These are phyloP conservation scores for Fusarium devonianum DNA, from an alignment of 2,329 filamentous ascomycete species.

Conservation along the genomic window DNA sequence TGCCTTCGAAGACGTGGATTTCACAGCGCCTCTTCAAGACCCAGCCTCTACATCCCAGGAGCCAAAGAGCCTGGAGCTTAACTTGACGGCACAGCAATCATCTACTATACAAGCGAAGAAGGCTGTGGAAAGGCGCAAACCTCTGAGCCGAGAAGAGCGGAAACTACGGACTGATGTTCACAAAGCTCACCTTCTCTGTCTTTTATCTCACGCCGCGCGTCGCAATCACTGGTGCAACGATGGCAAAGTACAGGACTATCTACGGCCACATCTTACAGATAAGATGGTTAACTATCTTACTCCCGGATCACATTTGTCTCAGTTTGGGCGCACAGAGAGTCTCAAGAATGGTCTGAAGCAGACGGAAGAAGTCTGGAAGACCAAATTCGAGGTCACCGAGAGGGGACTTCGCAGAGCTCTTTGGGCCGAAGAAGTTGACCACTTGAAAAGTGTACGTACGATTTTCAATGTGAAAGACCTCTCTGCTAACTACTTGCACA, in stretches of 20 bases:
- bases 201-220: slow-evolving; percentile 77
- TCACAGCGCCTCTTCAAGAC: slow-evolving; percentile 44
- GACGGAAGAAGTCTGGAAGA: slow-evolving; percentile 70
- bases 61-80: slow-evolving; percentile 56
- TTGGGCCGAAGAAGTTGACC: slow-evolving; percentile 75
- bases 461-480: neutral
- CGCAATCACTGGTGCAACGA: slow-evolving; percentile 94
- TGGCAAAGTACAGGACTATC: slow-evolving; percentile 66
- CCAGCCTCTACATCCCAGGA: slow-evolving; percentile 33
- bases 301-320: slow-evolving; percentile 70
- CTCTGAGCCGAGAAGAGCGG: slow-evolving; percentile 62
- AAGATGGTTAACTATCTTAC: slow-evolving; percentile 73
- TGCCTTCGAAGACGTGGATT: slow-evolving; percentile 58
- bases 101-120: slow-evolving; percentile 44
- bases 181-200: slow-evolving; percentile 83
- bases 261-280: slow-evolving; percentile 70
- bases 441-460: slow-evolving; percentile 62
- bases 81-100: slow-evolving; percentile 57
- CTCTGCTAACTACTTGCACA: slow-evolving; percentile 42
- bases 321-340: slow-evolving; percentile 78
- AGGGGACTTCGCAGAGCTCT: slow-evolving; percentile 73
- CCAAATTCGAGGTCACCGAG: slow-evolving; percentile 74
- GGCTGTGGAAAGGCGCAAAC: slow-evolving; percentile 55
- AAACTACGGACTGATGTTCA: slow-evolving; percentile 75
- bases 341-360: slow-evolving; percentile 81